Percentiles rank a stretch among this genome's conserved stretches.
phyloP scores from a whole-genome alignment of 805 yeast species.

The Groenewaldozyma tartarivorans region DNA sequence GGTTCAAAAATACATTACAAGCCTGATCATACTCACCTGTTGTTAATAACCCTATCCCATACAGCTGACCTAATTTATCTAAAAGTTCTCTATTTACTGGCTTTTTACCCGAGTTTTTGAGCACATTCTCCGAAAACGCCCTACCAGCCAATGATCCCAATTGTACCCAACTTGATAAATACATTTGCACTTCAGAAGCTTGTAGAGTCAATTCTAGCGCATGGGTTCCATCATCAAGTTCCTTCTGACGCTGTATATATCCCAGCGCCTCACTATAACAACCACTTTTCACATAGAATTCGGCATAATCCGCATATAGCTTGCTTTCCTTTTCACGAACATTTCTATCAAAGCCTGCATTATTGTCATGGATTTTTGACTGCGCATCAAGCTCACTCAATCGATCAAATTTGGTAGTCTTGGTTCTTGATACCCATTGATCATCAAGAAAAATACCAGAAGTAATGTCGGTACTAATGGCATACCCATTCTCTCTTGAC shows the following conservation, averaged over 20 bases:
- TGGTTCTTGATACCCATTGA: not conserved
- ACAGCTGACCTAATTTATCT: not conserved
- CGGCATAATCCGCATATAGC: not conserved
- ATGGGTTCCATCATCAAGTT: not conserved
- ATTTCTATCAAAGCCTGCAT: not conserved
- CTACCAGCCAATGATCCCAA: no score
- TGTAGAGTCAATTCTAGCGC: not conserved
- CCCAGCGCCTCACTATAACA: not conserved
- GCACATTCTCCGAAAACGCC: not conserved
- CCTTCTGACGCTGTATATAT: not conserved
- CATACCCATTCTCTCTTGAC: not conserved
- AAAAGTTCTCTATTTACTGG: no score
- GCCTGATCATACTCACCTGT: not conserved
- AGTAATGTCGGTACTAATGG: no score
- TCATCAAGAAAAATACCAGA: no score
- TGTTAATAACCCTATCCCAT: not conserved
- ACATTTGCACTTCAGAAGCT: not conserved
- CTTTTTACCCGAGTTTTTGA: no score
- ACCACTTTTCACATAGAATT: conserved; percentile 2
- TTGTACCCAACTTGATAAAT: not conserved
- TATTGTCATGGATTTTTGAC: not conserved
- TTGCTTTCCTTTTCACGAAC: not conserved
- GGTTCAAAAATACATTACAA: not conserved
- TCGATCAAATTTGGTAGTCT: not conserved
- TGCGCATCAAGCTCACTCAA: not conserved